phyloP scores from a whole-genome alignment of 441 rosid species.

The Bocquillonia castaneifolia region DNA sequence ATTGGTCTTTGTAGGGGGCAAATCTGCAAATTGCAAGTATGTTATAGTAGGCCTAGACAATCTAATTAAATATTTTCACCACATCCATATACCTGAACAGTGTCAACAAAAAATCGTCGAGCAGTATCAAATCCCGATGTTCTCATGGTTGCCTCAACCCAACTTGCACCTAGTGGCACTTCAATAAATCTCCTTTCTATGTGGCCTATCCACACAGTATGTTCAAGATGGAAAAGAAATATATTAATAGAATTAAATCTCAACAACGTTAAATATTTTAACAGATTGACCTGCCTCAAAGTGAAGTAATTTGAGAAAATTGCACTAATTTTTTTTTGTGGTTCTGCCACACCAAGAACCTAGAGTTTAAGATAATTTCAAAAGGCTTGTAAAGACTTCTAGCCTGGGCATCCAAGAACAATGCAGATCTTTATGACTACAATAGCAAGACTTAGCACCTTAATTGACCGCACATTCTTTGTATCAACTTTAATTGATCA shows the following conservation, averaged over 20 bases:
- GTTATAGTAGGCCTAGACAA: conserved; percentile 31
- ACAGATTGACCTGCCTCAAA: conserved; percentile 2
- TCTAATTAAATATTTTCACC: conserved; percentile 15
- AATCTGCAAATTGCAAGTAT: conserved; percentile 50
- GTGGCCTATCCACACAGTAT: conserved; percentile 49
- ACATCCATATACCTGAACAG: conserved; percentile 71
- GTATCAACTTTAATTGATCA: conserved; percentile 1
- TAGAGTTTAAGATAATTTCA: not conserved
- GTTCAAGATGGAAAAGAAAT: conserved; percentile 18
- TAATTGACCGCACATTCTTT: no score
- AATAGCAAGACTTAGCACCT: not conserved
- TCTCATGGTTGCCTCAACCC: conserved; percentile 96
- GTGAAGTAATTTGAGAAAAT: not conserved
- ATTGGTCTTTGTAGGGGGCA: conserved; percentile 88
- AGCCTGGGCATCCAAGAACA: not conserved
- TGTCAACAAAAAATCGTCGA: conserved; percentile 75
- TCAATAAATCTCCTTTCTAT: conserved; percentile 87
- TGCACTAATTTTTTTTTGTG: not conserved
- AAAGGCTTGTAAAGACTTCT: not conserved
- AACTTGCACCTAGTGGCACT: conserved; percentile 82
- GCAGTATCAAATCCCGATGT: conserved; percentile 84
- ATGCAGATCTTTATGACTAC: not conserved
- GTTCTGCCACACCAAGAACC: not conserved
- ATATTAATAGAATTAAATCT: conserved; percentile 5
- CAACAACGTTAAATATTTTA: not conserved